Percentiles rank a stretch among this genome's conserved stretches.
Evolutionary conservation across 768 basidiomycete genomes (phyloP).

Genomic region (Suillus ampliporus): DNA sequence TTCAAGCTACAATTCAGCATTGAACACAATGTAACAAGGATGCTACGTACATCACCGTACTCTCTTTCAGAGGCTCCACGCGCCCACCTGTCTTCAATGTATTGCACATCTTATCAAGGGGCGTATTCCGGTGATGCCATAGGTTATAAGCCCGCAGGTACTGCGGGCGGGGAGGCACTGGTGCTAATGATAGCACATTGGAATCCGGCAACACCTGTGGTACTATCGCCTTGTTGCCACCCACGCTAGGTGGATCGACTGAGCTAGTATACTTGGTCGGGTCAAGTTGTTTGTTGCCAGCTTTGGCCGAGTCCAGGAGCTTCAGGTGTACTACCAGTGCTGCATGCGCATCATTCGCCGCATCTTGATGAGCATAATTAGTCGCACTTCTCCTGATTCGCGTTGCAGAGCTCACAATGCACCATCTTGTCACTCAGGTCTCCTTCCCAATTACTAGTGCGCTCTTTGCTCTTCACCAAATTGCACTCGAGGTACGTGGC

Average conservation of each 20-base stretch:
- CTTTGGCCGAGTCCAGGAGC: slow-evolving; percentile 39
- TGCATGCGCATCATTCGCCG: slow-evolving; percentile 57
- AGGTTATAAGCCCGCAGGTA: slow-evolving; percentile 50
- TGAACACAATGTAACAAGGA: not conserved
- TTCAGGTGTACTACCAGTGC: slow-evolving; percentile 49
- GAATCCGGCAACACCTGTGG: not conserved
- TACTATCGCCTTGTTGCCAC: not conserved
- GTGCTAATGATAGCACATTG: slow-evolving; percentile 7
- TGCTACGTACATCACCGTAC: slow-evolving; percentile 51
- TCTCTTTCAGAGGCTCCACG: slow-evolving; percentile 48
- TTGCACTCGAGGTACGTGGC: slow-evolving; percentile 44
- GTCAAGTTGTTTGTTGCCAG: slow-evolving; percentile 24
- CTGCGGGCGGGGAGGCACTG: slow-evolving; percentile 40
- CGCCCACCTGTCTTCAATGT: slow-evolving; percentile 35
- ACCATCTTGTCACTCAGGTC: slow-evolving; percentile 43
- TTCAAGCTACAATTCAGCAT: not conserved
- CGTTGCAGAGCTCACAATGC: slow-evolving; percentile 35
- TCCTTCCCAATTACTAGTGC: slow-evolving; percentile 53
- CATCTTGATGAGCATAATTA: slow-evolving; percentile 39
- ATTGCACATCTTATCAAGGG: slow-evolving; percentile 46
- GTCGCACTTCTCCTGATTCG: not conserved
- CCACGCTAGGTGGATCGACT: slow-evolving; percentile 24
- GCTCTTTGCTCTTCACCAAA: slow-evolving; percentile 51
- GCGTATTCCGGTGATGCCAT: slow-evolving; percentile 44
- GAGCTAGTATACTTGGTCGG: slow-evolving; percentile 31